Base-by-base conservation (phyloP, 129 eudicot genomes). In the Lactuca sativa region DNA sequence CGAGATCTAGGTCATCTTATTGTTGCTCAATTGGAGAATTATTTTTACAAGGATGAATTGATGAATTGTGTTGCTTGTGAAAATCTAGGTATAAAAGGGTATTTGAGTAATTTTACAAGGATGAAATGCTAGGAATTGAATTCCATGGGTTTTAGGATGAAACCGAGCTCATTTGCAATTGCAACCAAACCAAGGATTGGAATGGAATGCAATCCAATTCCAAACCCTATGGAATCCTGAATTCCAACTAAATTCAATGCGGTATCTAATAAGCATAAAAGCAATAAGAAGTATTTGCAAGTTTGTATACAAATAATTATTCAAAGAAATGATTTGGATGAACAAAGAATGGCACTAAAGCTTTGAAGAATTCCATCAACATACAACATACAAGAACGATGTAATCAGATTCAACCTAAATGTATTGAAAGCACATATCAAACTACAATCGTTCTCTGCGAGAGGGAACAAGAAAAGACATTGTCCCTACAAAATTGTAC, bases 221-320 rank as follows among this genome's bases (percentile, higher is more conserved):
- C 30, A 25, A 25, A 25, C 30, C 30, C 30, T 25, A 25, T 25
- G 30, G 30, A 25, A 25, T 25, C 30, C 30, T 1, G 30, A 0
- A 25, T 25, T 25, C 30, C 30, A 25, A 25, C 30, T 25, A 25
- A 25, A 36, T 9, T 15, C 33, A 43, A 14, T 44, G 59, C 43
- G 40, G 30, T 56, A 37, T 37, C 25, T 25, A 10, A 58, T 21
- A 10, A 58, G 47, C 56, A 58, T 34, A 58, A 31, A 51, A 30
- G 25, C 63, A 37, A 17, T 12, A 69, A 55, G 53, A 53, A 40
- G 57, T 68, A 56, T 55, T 69, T 69, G 73, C 73, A 56, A 12
- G 37, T 15, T 41, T 6, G 37, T 56, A 70, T 41, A 56, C 64
- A 38, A 5, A 17, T 34, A 37, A 8, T 18, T 55, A 18, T 16